Evolutionary conservation across 1,284 basidiomycete genomes (phyloP).

Genomic region (Malassezia sp.): DNA sequence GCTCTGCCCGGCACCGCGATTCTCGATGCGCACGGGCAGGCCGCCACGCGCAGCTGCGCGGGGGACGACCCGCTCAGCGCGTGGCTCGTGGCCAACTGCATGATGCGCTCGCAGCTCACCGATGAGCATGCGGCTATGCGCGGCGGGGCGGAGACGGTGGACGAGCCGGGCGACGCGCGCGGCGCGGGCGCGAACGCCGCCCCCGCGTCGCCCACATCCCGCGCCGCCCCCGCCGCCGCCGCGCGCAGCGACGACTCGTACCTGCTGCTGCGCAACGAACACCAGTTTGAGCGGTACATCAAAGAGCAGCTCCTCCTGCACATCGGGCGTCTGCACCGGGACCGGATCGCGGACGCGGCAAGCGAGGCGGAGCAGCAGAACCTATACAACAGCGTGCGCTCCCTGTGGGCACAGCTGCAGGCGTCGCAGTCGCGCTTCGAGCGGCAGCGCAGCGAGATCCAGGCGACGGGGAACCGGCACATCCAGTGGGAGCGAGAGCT

Average conservation of each 20-base stretch:
- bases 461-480: constrained; percentile 26
- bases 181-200: no score
- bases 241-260: no score
- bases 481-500: constrained; percentile 40
- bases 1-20: no score
- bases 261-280: constrained; percentile 38
- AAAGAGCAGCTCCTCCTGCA: constrained; percentile 45
- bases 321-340: constrained; percentile 44
- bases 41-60: neutral
- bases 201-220: neutral
- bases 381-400: constrained; percentile 32
- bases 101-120: no score
- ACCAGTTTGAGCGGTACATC: constrained; percentile 45
- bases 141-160: neutral
- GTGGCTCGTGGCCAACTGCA: neutral
- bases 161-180: no score
- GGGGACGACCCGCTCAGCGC: no score
- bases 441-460: constrained; percentile 26
- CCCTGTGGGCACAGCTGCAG: constrained; percentile 22
- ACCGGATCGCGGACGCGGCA: constrained; percentile 37
- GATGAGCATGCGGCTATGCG: no score
- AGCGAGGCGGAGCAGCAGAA: constrained; percentile 45
- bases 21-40: neutral
- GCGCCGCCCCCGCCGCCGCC: neutral
- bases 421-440: constrained; percentile 20